Evolutionary conservation across 2,329 filamentous ascomycete genomes (phyloP), one percentile per base, ranked within the genome.

Genomic region (Pezicula rhizophila): DNA sequence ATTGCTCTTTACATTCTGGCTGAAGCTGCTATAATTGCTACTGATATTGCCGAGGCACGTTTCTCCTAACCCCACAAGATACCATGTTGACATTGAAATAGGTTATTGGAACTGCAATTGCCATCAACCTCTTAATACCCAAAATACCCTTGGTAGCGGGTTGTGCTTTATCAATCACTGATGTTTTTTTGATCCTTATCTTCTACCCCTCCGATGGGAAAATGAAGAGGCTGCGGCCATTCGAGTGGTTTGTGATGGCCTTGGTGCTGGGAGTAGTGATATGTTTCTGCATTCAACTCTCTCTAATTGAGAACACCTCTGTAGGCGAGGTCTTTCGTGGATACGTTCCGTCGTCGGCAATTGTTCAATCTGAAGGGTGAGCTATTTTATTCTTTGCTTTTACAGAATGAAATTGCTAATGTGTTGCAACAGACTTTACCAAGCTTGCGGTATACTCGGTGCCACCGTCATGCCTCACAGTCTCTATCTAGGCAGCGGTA

Each of bases 401-500:
- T 31, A 11, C 26, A 44, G 34, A 14, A 15, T 18, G 5, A 38
- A 8, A 18, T 7, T n/a, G 25, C 58, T 66, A 42, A 66, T n/a
- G 3, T 7, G n/a, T 1, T 23, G 37, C 5, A 37, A 61, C 47
- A 66, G 73, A 42, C 60, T 84, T 0, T 87, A 86, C 61, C 82
- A 87, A 65, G 78, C 85, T 1, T 90, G 86, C 54, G 86, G 86
- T 45, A 90, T 90, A 49, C 72, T 90, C 0, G 86, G 86, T 2
- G 86, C 86, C 3, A 90, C 86, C 0, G 84, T 86, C 20, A 85
- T 86, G 82, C 82, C 82, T 4, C 82, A 85, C 58, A 82, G 78
- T 46, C 67, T 87, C 3, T 87, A 82, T 56, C 73, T 88, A 3
- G 84, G 84, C 18, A 84, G 80, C 5, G 84, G 83, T 7, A 81